These are phyloP conservation scores for Carallia brachiata DNA, from an alignment of 345 rosid genomes.

Conservation along the genomic window DNA sequence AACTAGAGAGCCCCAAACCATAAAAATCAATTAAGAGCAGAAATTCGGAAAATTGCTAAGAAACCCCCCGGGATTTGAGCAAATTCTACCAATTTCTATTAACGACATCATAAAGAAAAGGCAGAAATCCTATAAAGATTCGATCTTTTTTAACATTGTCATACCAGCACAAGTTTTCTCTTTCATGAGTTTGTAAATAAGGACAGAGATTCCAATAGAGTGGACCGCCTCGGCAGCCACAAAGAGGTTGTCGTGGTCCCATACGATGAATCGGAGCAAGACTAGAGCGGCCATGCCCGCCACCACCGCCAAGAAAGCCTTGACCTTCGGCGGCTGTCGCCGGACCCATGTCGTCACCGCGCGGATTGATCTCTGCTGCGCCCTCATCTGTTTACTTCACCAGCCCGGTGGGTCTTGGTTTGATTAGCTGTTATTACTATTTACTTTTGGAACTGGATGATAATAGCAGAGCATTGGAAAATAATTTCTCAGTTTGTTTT, in stretches of 20 bases:
- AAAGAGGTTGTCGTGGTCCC: conserved; percentile 97
- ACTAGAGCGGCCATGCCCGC: conserved; percentile 89
- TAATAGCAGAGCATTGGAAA: too few species aligned
- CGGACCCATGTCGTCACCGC: conserved; percentile 79
- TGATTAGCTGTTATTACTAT: too few species aligned
- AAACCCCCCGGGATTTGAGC: neutral
- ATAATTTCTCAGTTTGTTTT: too few species aligned
- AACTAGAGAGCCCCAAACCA: too few species aligned
- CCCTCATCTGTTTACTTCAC: conserved; percentile 46
- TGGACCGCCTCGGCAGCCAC: conserved; percentile 99
- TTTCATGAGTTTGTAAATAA: conserved; percentile 89
- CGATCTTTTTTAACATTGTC: neutral
- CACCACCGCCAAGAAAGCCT: conserved; percentile 88
- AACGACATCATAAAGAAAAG: neutral
- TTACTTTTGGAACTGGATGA: too few species aligned
- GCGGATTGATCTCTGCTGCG: conserved; percentile 62
- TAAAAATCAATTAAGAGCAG: neutral
- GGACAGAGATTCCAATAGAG: conserved; percentile 89
- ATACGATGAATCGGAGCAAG: conserved; percentile 84
- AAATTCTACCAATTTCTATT: conserved; percentile 6
- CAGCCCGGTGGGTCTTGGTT: too few species aligned
- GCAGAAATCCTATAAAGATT: neutral
- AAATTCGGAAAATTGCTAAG: neutral
- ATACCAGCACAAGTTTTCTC: conserved; percentile 97
- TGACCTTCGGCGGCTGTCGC: conserved; percentile 95